Base-by-base conservation (phyloP, 2,329 filamentous ascomycete genomes). In the Lachnellula cervina region DNA sequence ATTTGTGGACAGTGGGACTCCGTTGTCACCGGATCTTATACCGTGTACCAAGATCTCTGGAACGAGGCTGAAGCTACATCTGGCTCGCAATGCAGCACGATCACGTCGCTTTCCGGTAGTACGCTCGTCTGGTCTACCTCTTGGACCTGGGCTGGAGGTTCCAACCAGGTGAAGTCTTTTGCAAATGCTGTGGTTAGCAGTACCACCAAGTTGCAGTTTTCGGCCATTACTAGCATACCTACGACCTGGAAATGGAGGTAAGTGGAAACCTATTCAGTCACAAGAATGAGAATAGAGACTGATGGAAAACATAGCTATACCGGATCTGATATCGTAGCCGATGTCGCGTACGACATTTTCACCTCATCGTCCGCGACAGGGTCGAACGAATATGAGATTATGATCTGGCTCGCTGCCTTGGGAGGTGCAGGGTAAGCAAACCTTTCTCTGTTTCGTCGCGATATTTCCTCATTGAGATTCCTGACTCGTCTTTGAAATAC, bases 311-410 rank as follows among this genome's bases (percentile, higher is more conserved):
- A 16, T 16, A 69, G 70, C 40, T 82, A 83, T 70, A 73, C 73
- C 32, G 78, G 76, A 57, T 72, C 68, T 52, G 62, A 72, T 52
- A 68, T 83, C 48, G 71, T 80, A 34, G 79, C 80, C 47, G 76
- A 86, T 64, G 82, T 86, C 17, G 74, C 81, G 5, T 86, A 83
- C 64, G 81, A 85, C 65, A 69, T 86, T 51, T 86, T 86, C 71
- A 82, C 82, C 17, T 72, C 73, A 3, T 64, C 69, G 21, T 74
- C 77, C 44, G 73, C 73, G 23, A 74, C 75, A 17, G 55, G 50
- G 7, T 34, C 25, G 14, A 51, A 53, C n/a, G 73, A 80, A 61
- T 84, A 81, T 64, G 83, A 86, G 70, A 73, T 86, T 63, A 87
- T 87, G 83, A 76, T 87, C 62, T 87, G 83, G 83, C 71, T 82